A percentile compares a stretch with the other conserved stretches of the same genome.
Conservation (phyloP, 1,284 basidiomycete genomes). For the Sporisorium iseilematis-ciliati region DNA sequence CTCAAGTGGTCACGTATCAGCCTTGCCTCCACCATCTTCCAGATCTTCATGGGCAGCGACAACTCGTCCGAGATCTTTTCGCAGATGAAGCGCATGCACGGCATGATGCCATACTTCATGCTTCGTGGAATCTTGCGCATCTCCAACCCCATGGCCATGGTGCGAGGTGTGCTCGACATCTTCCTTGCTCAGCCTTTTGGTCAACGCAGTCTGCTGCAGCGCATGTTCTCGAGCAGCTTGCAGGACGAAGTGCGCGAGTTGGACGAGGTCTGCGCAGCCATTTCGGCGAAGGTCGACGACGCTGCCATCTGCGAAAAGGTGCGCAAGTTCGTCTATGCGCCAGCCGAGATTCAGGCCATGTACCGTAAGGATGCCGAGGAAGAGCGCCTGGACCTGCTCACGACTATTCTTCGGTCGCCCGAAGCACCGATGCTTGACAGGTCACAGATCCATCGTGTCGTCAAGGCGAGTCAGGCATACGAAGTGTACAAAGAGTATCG, state of each 20-base stretch:
- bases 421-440: constrained; percentile 75
- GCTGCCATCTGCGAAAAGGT: constrained; percentile 88
- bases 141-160: constrained; percentile 96
- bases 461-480: constrained; percentile 63
- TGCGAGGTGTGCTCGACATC: constrained; percentile 88
- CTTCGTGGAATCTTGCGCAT: constrained; percentile 91
- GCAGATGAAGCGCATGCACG: constrained; percentile 90
- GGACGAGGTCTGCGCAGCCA: constrained; percentile 85
- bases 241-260: constrained; percentile 87
- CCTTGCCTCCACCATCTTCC: constrained; percentile 92
- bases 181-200: constrained; percentile 99
- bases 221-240: constrained; percentile 93
- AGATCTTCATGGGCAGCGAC: constrained; percentile 92
- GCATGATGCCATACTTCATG: constrained; percentile 97
- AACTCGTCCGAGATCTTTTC: constrained; percentile 89
- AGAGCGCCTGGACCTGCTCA: constrained; percentile 84
- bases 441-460: constrained; percentile 62
- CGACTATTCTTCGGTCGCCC: constrained; percentile 83
- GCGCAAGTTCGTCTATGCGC: constrained; percentile 84
- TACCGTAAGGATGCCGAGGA: constrained; percentile 70
- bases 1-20: constrained; percentile 93
- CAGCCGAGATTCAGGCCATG: constrained; percentile 84
- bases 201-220: constrained; percentile 80
- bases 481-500: constrained; percentile 64
- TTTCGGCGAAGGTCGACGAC: constrained; percentile 89